Base-by-base conservation (phyloP, 768 basidiomycete species). In the Chalciporus sphaerocephalus region DNA sequence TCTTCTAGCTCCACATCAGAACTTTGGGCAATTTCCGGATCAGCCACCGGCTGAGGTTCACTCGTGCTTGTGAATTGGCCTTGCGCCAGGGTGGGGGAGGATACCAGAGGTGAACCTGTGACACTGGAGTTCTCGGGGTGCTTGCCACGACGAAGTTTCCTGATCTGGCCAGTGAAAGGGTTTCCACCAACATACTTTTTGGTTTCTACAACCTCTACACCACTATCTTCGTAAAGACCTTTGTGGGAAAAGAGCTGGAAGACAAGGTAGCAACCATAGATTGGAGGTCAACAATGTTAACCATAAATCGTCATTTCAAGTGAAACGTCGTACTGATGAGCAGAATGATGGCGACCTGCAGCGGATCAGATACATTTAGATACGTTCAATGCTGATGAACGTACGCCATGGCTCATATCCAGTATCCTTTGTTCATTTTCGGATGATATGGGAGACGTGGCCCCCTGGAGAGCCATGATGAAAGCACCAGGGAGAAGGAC, bases 201-300 rank as follows among this genome's bases (percentile, higher is more conserved):
- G 20, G 55, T 79, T 72, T 49, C 53, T 48, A 6, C 54, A 68
- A 24, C 71, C 69, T 54, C 67, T 47, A 74, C 60, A 1, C 51
- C 53, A 15, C 65, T 64, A 22, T 76, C 71, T 37, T 76, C 65
- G 58, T 87, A 92, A 13, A 92, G 71, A 52, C 80, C 70, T 4
- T 81, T 78, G 60, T 92, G 89, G 0, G 88, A 89, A 69, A 74
- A 85, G 3, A 89, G 69, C 60, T 91, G 90, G 66, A 92, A 92
- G 49, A 86, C 63, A 15, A 92, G 74, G 55, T 87, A 90, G n/a
- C 73, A 74, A 2, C 55, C 60, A 56, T 93, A 92, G 48, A 89
- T 87, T 89, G 40, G 7, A 48, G 10, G n/a, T 22, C 16, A 24
- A 47, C 25, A 25, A 2, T n/a, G 38, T 50, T 43, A 40, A 28